Percentiles rank a stretch among this genome's conserved stretches.
These are phyloP conservation scores for Cyclostephanos tholiformis DNA, from an alignment of 108 stramenopile species.

Conservation along the genomic window DNA sequence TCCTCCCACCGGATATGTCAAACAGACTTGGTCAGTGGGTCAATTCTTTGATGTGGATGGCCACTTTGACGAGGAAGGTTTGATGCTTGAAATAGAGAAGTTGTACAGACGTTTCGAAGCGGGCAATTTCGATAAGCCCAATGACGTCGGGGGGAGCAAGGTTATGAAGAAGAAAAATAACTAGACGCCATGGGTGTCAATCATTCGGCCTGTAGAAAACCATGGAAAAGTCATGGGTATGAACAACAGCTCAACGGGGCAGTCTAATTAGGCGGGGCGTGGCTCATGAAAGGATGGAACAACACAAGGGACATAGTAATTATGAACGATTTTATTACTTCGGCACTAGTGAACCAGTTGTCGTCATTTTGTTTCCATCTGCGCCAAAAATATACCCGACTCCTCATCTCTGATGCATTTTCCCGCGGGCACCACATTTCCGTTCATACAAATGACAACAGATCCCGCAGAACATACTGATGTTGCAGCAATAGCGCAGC, in stretches of 20 bases:
- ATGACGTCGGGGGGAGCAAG: slow-evolving; percentile 14
- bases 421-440: slow-evolving; percentile 32
- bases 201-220: not conserved
- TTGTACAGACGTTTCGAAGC: slow-evolving; percentile 67
- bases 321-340: not conserved
- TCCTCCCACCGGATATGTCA: slow-evolving; percentile 53
- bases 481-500: slow-evolving; percentile 52
- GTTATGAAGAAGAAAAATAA: slow-evolving; percentile 15
- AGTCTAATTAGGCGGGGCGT: not conserved
- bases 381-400: slow-evolving; percentile 4
- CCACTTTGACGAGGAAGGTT: slow-evolving; percentile 87
- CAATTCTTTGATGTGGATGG: slow-evolving; percentile 92
- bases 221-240: not conserved
- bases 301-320: not conserved
- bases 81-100: slow-evolving; percentile 66
- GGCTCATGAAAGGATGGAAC: not conserved
- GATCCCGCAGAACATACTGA: slow-evolving; percentile 12
- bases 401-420: slow-evolving; percentile 33
- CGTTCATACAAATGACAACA: slow-evolving; percentile 50
- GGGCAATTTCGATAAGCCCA: slow-evolving; percentile 66
- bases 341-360: not conserved
- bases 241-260: not conserved
- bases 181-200: not conserved
- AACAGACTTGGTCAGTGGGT: slow-evolving; percentile 85
- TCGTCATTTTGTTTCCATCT: not conserved